Evolutionary conservation across 805 yeast genomes (phyloP).

Genomic region (Yamadazyma scolyti): DNA sequence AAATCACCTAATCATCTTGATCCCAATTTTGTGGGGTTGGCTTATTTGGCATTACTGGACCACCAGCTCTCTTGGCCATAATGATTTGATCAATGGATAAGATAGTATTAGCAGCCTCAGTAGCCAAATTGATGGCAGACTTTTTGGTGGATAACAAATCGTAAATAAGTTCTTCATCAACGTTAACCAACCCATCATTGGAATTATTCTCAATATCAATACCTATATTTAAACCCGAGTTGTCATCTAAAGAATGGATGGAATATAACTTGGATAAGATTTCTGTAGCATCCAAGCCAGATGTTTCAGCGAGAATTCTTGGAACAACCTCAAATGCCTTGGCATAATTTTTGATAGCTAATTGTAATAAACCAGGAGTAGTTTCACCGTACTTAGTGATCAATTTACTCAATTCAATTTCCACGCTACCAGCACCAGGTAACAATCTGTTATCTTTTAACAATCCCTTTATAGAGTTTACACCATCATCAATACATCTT

Average conservation of each 20-base stretch:
- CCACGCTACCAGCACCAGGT: slow-evolving; percentile 97
- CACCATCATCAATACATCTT: slow-evolving; percentile 97
- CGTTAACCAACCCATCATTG: slow-evolving; percentile 66
- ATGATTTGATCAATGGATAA: slow-evolving; percentile 94
- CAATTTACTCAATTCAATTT: slow-evolving; percentile 78
- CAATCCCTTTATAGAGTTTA: slow-evolving; percentile 84
- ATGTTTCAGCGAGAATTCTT: slow-evolving; percentile 86
- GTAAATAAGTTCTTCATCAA: slow-evolving; percentile 63
- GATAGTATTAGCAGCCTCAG: slow-evolving; percentile 91
- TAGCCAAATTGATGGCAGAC: slow-evolving; percentile 88
- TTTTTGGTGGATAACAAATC: slow-evolving; percentile 79
- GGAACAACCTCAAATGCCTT: slow-evolving; percentile 94
- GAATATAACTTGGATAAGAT: slow-evolving; percentile 87
- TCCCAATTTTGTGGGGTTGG: slow-evolving; percentile 95
- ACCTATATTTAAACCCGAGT: slow-evolving; percentile 46
- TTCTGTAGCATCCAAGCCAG: slow-evolving; percentile 89
- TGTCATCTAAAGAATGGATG: slow-evolving; percentile 60
- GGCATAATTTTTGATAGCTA: slow-evolving; percentile 92
- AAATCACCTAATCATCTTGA: slow-evolving; percentile 75
- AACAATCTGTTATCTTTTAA: slow-evolving; percentile 74
- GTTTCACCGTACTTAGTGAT: slow-evolving; percentile 84
- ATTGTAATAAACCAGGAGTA: slow-evolving; percentile 89
- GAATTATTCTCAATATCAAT: slow-evolving; percentile 64
- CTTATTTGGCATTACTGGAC: slow-evolving; percentile 85
- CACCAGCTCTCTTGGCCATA: slow-evolving; percentile 99